These are phyloP conservation scores for Magnolia changhungtana DNA, from an alignment of 164 flowering plant genomes.

Conservation along the genomic window DNA sequence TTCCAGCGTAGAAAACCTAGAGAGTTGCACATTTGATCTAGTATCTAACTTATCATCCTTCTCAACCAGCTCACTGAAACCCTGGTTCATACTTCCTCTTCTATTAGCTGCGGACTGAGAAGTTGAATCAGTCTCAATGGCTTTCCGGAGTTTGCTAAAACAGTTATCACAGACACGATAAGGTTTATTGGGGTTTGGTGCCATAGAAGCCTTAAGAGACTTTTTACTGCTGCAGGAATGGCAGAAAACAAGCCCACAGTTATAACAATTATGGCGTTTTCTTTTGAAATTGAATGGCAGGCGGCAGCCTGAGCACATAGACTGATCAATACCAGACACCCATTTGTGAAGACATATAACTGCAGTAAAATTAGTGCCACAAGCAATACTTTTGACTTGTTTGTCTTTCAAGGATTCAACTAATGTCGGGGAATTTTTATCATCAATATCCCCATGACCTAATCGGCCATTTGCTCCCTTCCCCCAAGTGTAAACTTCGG, in stretches of 20 bases:
- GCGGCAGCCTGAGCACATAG: slow-evolving; percentile 97
- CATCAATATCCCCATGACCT: slow-evolving; percentile 94
- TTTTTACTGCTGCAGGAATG: slow-evolving; percentile 98
- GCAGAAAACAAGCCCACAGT: slow-evolving; percentile 96
- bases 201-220: slow-evolving; percentile 94
- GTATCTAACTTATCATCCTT: slow-evolving; percentile 74
- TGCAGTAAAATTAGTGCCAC: slow-evolving; percentile 92
- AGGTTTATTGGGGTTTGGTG: slow-evolving; percentile 91
- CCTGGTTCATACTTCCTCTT: slow-evolving; percentile 62
- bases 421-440: slow-evolving; percentile 67
- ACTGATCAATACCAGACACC: slow-evolving; percentile 94
- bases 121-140: slow-evolving; percentile 62
- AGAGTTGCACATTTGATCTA: slow-evolving; percentile 60
- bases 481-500: slow-evolving; percentile 99
- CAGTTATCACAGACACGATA: slow-evolving; percentile 97
- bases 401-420: slow-evolving; percentile 94
- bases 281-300: slow-evolving; percentile 94
- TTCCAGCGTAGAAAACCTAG: slow-evolving; percentile 79
- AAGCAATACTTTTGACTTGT: slow-evolving; percentile 94
- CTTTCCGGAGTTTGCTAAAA: slow-evolving; percentile 64
- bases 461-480: slow-evolving; percentile 95
- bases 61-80: slow-evolving; percentile 46
- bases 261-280: slow-evolving; percentile 94
- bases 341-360: slow-evolving; percentile 94
- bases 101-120: slow-evolving; percentile 65